Evolutionary conservation across 352 stramenopile genomes (phyloP), one percentile per base, ranked within the genome.

Genomic region (Pilasporangium apinafurcum): DNA sequence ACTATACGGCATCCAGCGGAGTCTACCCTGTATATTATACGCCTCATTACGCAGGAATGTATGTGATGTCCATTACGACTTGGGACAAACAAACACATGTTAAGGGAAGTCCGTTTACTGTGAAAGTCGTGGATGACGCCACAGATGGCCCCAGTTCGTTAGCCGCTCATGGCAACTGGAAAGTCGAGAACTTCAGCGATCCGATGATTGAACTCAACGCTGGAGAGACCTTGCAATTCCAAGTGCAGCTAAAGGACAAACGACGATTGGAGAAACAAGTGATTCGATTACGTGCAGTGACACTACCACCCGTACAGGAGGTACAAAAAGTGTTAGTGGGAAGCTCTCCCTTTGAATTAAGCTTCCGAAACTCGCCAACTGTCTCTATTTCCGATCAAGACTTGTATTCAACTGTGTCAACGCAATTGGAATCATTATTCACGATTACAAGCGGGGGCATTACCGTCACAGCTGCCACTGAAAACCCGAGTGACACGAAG

Each of bases 11-110:
- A 7, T 64, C 48, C 0, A 48, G 36, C 32, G 92, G 95, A 0
- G 48, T 88, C 4, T 98, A 98, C 61, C 94, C 88, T 0, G 74
- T 98, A 18, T 53, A 60, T 14, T 98, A 97, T 52, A 97, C 71
- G 5, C 65, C 93, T 5, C 92, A 92, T 48, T 82, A 95, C 33
- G 89, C 76, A 5, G 95, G 95, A 8, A 59, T 52, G 12, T 98
- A 97, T 59, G 76, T 79, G 4, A 59, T 98, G 32, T 76, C 59
- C n/a, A 65, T 98, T 37, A 96, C 66, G 3, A 69, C 77, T 4
- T 62, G 59, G 26, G 81, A 93, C 35, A 72, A 62, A 13, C 36
- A 59, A 5, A 59, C 60, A 8, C 77, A 95, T 33, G 89, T 98
- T 17, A 58, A 83, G 8, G 90, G 90, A 0, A 96, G 80, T 49